These are phyloP conservation scores for Pseudocercospora ulei DNA, from an alignment of 2,329 filamentous ascomycete genomes.

Conservation along the genomic window DNA sequence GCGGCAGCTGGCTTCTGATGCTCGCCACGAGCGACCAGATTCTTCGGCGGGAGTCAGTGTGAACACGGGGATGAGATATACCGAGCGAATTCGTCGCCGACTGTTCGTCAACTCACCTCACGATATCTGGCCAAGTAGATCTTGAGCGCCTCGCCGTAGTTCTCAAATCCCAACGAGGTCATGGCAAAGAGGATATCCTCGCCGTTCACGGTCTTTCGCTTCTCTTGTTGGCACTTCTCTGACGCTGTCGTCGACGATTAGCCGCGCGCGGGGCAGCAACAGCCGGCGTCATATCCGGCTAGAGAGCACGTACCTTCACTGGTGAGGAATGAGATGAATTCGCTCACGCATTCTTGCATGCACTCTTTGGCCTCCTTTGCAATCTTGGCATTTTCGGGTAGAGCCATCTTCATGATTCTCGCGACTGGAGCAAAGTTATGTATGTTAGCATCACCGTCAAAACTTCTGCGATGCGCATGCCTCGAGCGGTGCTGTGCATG, in stretches of 20 bases:
- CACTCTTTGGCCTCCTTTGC: constrained; percentile 95
- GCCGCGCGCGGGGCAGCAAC: constrained; percentile 17
- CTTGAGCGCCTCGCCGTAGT: constrained; percentile 95
- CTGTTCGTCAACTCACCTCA: constrained; percentile 60
- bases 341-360: constrained; percentile 99
- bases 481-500: constrained; percentile 25
- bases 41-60: constrained; percentile 43
- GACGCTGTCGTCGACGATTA: constrained; percentile 54
- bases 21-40: constrained; percentile 64
- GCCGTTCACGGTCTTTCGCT: constrained; percentile 97
- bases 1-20: constrained; percentile 47
- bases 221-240: constrained; percentile 98
- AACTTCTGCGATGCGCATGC: constrained; percentile 29
- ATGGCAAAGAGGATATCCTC: constrained; percentile 98
- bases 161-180: constrained; percentile 97
- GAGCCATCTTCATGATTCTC: constrained; percentile 95
- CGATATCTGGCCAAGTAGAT: constrained; percentile 96
- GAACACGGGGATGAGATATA: constrained; percentile 21
- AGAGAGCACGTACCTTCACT: constrained; percentile 68
- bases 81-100: constrained; percentile 1
- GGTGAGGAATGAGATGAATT: constrained; percentile 99
- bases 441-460: constrained; percentile 76
- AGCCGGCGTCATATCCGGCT: constrained; percentile 17
- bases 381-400: constrained; percentile 97
- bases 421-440: constrained; percentile 91